Conservation (phyloP, 2,329 filamentous ascomycete species). For the Scedosporium dehoogii region DNA sequence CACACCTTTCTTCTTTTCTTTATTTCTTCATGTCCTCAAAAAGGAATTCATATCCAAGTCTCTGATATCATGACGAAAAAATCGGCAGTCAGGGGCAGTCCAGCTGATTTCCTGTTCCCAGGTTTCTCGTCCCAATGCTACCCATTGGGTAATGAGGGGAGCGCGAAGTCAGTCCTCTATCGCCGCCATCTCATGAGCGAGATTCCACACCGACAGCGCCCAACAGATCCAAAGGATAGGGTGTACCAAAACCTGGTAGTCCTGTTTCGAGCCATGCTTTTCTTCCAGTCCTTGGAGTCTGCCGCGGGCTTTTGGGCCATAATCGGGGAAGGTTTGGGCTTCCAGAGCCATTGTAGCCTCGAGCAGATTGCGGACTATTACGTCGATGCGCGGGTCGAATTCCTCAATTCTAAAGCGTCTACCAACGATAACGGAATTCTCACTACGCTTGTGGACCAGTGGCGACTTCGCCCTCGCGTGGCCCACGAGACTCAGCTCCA, state of each 20-base stretch:
- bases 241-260: constrained; percentile 1
- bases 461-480: neutral
- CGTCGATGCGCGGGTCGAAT: neutral
- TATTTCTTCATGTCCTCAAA: neutral
- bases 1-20: neutral
- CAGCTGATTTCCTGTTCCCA: neutral
- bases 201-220: neutral
- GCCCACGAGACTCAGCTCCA: neutral
- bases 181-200: neutral
- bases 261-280: neutral
- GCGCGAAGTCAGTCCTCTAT: neutral
- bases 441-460: neutral
- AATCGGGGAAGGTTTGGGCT: neutral
- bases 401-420: neutral
- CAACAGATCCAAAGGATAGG: neutral
- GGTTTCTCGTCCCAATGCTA: neutral
- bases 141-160: neutral
- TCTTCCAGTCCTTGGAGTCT: neutral
- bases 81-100: neutral
- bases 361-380: neutral
- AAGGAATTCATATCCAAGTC: neutral
- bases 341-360: neutral
- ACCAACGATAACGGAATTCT: neutral
- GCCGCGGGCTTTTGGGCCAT: neutral
- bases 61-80: neutral